These are phyloP conservation scores for Phytophthora tubulina DNA, from an alignment of 352 stramenopile genomes.

Conservation along the genomic window DNA sequence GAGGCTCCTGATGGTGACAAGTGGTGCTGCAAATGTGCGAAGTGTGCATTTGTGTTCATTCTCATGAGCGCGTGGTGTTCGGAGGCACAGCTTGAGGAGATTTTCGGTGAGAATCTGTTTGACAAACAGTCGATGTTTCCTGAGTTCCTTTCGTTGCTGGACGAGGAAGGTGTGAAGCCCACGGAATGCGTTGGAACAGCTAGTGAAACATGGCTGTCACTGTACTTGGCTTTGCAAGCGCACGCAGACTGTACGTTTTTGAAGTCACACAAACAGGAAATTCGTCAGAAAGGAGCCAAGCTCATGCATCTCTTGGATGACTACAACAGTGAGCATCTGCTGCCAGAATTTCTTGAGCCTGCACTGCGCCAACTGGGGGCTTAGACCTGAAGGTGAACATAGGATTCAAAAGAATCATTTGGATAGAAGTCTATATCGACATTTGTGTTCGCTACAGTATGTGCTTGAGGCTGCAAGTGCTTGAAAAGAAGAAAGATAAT, in stretches of 20 bases:
- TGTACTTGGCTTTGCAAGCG: slow-evolving; percentile 38
- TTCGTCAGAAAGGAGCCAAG: slow-evolving; percentile 32
- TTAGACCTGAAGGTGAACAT: background rate
- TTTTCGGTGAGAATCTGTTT: slow-evolving; percentile 49
- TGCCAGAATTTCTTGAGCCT: slow-evolving; percentile 42
- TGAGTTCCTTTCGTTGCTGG: slow-evolving; percentile 39
- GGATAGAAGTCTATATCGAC: slow-evolving; percentile 27
- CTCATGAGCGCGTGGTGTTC: slow-evolving; percentile 51
- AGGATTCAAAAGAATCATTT: background rate
- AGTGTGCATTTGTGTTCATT: slow-evolving; percentile 57
- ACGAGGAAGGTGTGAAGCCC: slow-evolving; percentile 48
- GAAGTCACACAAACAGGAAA: slow-evolving; percentile 24
- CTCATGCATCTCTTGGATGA: slow-evolving; percentile 40
- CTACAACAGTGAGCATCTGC: slow-evolving; percentile 46
- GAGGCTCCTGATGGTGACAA: slow-evolving; percentile 44
- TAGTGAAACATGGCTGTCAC: slow-evolving; percentile 47
- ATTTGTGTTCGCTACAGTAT: slow-evolving; percentile 10
- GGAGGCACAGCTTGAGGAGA: slow-evolving; percentile 32
- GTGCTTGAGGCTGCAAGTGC: background rate
- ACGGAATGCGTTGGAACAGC: slow-evolving; percentile 57
- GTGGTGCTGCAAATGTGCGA: slow-evolving; percentile 55
- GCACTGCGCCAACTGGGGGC: slow-evolving; percentile 27
- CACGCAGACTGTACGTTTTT: slow-evolving; percentile 38
- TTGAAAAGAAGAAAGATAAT: slow-evolving; percentile 27
- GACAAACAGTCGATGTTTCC: slow-evolving; percentile 44